Evolutionary conservation across 345 rosid genomes (phyloP), one percentile per base, ranked within the genome.

Genomic region (Gossypium anomalum): DNA sequence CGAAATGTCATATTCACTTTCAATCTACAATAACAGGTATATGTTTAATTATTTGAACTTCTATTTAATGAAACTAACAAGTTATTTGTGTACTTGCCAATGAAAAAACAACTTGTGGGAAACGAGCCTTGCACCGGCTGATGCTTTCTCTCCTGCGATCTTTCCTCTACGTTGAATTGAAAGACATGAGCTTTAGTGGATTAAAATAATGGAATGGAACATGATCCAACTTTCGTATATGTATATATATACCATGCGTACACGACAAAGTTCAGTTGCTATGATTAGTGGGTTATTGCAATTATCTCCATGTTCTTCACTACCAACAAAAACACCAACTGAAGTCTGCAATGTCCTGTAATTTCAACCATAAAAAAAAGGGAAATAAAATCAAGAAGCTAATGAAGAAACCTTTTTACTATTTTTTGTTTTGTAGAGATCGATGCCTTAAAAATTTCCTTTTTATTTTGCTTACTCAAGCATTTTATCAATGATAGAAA

Each of bases 301-400:
- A 0, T 84, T 86, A 73, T 87, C 62, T 72, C 70, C 15, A n/a
- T 49, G 83, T 67, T 17, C 13, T 9, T 38, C 68, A 9, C 8
- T 79, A 2, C 83, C 82, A 1, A 89, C 89, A 76, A 90, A 90
- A 22, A 84, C 80, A 67, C 91, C 92, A 43, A 85, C 88, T 16
- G 94, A 90, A 8, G 94, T 90, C 78, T 90, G 94, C 82, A 90
- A 78, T 57, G 94, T 85, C 88, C 94, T 89, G 71, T 29, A 74
- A 16, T 45, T 63, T 25, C 38, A 29, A 29, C 38, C 38, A 4
- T 19, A 29, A 4, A 29, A 3, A 29, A 29, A 29, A 3, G 0
- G 4, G 6, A 29, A 29, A 3, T 63, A 9, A 41, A n/a, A 64
- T 41, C 25, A 29, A 29, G 38, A 29, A 29, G 38, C 38, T 29